Base-by-base conservation (phyloP, 1,284 basidiomycete species). In the Trametes sp. region DNA sequence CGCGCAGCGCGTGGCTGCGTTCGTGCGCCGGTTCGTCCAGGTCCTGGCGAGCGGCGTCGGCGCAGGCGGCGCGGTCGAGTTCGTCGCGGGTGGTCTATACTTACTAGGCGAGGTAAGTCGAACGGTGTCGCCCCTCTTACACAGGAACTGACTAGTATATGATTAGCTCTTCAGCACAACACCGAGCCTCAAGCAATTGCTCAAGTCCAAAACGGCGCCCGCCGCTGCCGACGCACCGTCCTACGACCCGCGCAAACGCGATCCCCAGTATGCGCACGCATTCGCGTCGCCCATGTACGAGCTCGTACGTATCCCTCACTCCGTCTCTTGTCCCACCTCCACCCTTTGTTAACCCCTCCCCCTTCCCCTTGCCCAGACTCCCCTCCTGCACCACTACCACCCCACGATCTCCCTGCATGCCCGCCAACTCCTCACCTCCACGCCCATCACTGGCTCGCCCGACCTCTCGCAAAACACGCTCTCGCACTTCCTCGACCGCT, bases 381-480 rank as follows among this genome's bases (percentile, higher is more conserved):
- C 94, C 0, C 86, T 98, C 38, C 75, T 95, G 0, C 77, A 85
- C 61, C 97, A 99, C 76, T 97, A 92, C 77, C 98, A 99, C 75
- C 98, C 97, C 0, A 89, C 95, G 0, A 84, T 99, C 21, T 87
- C 93, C 0, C 86, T 98, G 1, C 94, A 98, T 70, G 92, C 96
- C 0, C 85, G 83, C 9, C 92, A 96, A 74, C 86, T 99, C 6
- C 82, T 98, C 50, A 74, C 81, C 1, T 87, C 85, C 4, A 82
- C 85, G 57, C 87, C 88, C 0, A 78, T 98, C 35, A 94, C 93
- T 0, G 91, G 93, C 21, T 90, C 87, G 9, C 85, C 95, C 0
- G 96, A 99, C 75, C 89, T 99, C 57, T 90, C 93, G 11, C 88
- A 96, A 61, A 96, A 98, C 81, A 97, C 96, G 0, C 86, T 98